Evolutionary conservation across 129 eudicot genomes (phyloP).

Genomic region (Erigeron canadensis): DNA sequence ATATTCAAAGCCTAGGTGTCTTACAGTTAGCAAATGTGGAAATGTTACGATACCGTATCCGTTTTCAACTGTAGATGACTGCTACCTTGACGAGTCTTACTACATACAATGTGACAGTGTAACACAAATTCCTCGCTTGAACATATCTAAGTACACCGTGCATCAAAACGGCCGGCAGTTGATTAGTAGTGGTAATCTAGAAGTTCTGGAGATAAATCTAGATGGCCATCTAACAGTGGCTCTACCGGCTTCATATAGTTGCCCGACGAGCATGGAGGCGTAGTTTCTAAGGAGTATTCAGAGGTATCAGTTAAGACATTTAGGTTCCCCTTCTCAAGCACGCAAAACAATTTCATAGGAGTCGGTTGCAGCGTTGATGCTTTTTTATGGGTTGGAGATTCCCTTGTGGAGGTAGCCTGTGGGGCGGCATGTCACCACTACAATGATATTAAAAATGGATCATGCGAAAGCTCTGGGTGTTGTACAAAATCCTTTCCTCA

Average conservation of each 20-base stretch:
- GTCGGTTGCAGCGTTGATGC: conserved; percentile 21
- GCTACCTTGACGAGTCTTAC: conserved; percentile 27
- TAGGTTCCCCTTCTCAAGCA: conserved; percentile 32
- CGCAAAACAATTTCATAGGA: conserved; percentile 3
- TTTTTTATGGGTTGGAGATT: background rate
- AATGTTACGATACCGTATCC: conserved; percentile 32
- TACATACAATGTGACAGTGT: conserved; percentile 20
- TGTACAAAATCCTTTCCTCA: conserved; percentile 11
- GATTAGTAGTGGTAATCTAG: background rate
- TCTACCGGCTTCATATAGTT: conserved; percentile 21
- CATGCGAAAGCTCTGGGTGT: background rate
- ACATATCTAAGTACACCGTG: background rate
- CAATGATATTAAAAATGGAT: background rate
- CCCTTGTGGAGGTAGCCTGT: background rate
- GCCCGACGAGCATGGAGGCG: background rate
- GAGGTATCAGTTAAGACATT: background rate
- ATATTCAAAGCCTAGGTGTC: background rate
- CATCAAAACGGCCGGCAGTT: fast-evolving
- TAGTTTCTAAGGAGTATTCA: background rate
- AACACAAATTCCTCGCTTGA: conserved; percentile 19
- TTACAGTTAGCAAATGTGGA: conserved; percentile 18
- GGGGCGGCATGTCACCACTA: background rate
- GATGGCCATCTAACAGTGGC: conserved; percentile 26
- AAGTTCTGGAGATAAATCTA: conserved; percentile 14
- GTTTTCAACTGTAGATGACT: conserved; percentile 20